These are phyloP conservation scores for Neocatenulostroma microsporum DNA, from an alignment of 2,329 filamentous ascomycete species.

Conservation along the genomic window DNA sequence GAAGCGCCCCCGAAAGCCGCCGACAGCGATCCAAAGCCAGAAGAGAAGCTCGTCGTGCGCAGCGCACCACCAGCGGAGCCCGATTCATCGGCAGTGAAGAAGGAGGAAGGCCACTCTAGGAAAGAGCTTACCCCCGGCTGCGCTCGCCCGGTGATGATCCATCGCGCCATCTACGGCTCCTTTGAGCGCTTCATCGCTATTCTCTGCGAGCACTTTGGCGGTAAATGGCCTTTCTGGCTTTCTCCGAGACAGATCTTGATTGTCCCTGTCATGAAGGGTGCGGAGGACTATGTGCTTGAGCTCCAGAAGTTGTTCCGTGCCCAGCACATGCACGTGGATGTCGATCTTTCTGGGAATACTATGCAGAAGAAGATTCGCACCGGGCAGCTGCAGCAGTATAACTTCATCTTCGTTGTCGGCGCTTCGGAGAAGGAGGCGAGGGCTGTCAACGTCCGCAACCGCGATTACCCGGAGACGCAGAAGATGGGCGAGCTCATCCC, in stretches of 20 bases:
- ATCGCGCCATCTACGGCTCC: constrained; percentile 70
- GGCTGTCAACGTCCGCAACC: constrained; percentile 57
- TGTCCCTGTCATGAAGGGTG: constrained; percentile 66
- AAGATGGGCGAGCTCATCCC: constrained; percentile 55
- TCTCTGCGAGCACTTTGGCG: constrained; percentile 73
- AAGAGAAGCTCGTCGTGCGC: constrained; percentile 23
- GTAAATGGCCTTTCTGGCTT: constrained; percentile 86
- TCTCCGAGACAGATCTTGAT: constrained; percentile 75
- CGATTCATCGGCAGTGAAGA: constrained; percentile 23
- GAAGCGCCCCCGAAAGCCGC: constrained; percentile 27
- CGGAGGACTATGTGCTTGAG: constrained; percentile 66
- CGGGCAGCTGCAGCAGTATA: constrained; percentile 72
- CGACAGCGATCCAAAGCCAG: constrained; percentile 26
- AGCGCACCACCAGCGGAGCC: constrained; percentile 26
- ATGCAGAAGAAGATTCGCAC: constrained; percentile 85
- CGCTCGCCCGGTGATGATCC: constrained; percentile 76
- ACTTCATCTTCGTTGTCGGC: constrained; percentile 69
- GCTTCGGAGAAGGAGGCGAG: constrained; percentile 53
- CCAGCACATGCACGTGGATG: constrained; percentile 61
- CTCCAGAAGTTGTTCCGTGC: constrained; percentile 59
- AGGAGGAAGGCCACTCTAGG: constrained; percentile 29
- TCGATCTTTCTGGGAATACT: constrained; percentile 67
- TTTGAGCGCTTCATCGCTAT: constrained; percentile 65
- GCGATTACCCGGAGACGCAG: constrained; percentile 55
- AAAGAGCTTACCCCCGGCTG: constrained; percentile 58